Evolutionary conservation across 2,329 filamentous ascomycete genomes (phyloP).

Genomic region (Fusarium gaditjirri): DNA sequence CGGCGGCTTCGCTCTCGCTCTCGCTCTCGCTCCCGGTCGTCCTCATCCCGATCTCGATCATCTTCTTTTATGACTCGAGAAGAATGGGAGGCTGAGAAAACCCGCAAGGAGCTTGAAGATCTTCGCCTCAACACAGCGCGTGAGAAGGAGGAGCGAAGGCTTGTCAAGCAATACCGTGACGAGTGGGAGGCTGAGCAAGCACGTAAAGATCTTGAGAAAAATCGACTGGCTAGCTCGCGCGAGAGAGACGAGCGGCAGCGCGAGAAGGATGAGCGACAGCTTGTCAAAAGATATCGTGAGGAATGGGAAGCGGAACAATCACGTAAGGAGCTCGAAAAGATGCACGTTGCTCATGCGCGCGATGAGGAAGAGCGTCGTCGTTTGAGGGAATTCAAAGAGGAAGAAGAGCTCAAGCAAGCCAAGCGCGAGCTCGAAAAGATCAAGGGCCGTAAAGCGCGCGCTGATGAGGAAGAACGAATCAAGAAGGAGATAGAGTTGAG

Average conservation of each 20-base stretch:
- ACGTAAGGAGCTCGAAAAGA: slow-evolving; percentile 39
- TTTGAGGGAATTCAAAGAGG: slow-evolving; percentile 52
- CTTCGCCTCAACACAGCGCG: slow-evolving; percentile 55
- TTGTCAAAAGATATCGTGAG: slow-evolving; percentile 55
- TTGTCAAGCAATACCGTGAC: slow-evolving; percentile 55
- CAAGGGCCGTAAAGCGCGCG: slow-evolving; percentile 57
- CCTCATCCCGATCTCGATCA: slow-evolving; percentile 49
- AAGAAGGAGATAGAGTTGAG: slow-evolving; percentile 62
- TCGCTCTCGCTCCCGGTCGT: slow-evolving; percentile 48
- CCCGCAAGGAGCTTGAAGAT: slow-evolving; percentile 57
- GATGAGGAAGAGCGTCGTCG: slow-evolving; percentile 51
- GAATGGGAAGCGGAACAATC: slow-evolving; percentile 51
- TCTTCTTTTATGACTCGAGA: slow-evolving; percentile 56
- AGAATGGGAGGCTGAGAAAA: slow-evolving; percentile 54
- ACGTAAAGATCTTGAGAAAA: slow-evolving; percentile 57
- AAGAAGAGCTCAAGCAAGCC: slow-evolving; percentile 61
- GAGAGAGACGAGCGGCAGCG: slow-evolving; percentile 50
- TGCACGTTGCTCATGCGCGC: slow-evolving; percentile 39
- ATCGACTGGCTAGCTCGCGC: slow-evolving; percentile 56
- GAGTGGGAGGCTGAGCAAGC: slow-evolving; percentile 54
- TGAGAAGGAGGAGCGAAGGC: slow-evolving; percentile 51
- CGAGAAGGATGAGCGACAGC: slow-evolving; percentile 17
- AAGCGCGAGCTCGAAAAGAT: slow-evolving; percentile 61
- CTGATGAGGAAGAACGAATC: slow-evolving; percentile 62
- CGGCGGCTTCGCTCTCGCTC: slow-evolving; percentile 46